Conservation (phyloP, 169 alveolate genomes). For the Plasmodium chabaudi region DNA sequence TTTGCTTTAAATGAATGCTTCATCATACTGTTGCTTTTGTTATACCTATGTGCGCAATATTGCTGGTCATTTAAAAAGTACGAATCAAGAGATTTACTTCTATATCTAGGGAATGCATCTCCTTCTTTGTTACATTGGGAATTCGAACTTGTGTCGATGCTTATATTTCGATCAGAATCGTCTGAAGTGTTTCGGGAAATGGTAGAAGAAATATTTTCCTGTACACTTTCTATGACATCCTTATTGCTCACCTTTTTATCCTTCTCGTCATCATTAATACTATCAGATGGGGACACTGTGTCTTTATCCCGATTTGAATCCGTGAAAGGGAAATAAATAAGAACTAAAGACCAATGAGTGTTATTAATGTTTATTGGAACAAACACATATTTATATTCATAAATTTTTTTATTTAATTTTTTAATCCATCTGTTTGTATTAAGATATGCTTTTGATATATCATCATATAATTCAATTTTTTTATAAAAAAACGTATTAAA, state of each 20-base stretch:
- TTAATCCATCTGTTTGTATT: slow-evolving; percentile 80
- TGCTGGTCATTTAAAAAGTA: slow-evolving; percentile 1
- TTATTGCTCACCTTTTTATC: not conserved
- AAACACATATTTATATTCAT: slow-evolving; percentile 75
- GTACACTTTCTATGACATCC: too few relatives aligned
- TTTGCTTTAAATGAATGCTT: not conserved
- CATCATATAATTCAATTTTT: slow-evolving; percentile 78
- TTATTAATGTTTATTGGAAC: slow-evolving; percentile 77
- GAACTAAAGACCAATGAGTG: slow-evolving; percentile 80
- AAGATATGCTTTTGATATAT: slow-evolving; percentile 75
- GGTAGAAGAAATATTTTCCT: too few relatives aligned
- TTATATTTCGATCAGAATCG: too few relatives aligned
- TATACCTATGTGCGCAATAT: not conserved
- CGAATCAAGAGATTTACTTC: slow-evolving; percentile 38
- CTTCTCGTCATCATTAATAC: not conserved
- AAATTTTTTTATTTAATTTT: slow-evolving; percentile 75
- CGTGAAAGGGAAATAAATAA: slow-evolving; percentile 75
- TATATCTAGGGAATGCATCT: not conserved
- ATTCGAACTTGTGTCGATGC: too few relatives aligned
- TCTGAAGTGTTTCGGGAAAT: too few relatives aligned
- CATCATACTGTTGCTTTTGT: not conserved
- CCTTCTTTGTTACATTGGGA: not conserved
- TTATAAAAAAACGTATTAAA: slow-evolving; percentile 78
- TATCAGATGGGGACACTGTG: too few relatives aligned
- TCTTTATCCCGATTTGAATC: not conserved